Base-by-base conservation (phyloP, 768 basidiomycete genomes). In the Phanerochaete carnosa region DNA sequence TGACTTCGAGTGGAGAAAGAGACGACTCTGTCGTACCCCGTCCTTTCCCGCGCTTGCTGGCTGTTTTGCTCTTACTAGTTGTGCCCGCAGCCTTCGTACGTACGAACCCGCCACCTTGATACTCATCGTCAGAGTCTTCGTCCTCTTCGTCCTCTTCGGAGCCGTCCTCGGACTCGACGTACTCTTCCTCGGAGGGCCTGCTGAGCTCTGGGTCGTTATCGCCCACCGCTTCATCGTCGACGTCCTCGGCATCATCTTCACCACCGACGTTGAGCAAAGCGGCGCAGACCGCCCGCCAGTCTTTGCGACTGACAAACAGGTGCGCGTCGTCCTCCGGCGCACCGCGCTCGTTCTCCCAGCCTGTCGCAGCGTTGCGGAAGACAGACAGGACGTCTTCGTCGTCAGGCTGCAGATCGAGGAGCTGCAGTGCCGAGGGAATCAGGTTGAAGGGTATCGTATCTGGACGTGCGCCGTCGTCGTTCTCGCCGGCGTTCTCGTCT, bases 281-380 rank as follows among this genome's bases (percentile, higher is more conserved):
- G 11, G 87, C 85, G 69, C 92, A 94, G 3, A 94, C 88, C 13
- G 89, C 80, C 37, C 89, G 82, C 89, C 89, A 94, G 68, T 93
- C 92, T 29, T 85, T 84, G 52, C 79, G 75, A 64, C 79, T 83
- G 26, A 94, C 81, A 46, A 74, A 70, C 29, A 72, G 71, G 15
- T 70, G 74, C 32, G 65, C 68, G 6, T 60, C 57, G 5, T 67
- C 64, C 1, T 57, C 60, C 30, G 62, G 52, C 22, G 61, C 45
- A 50, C 66, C 22, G 16, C 51, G 37, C 30, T 51, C 28, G 13
- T 72, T 75, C 51, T 72, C 72, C 91, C 92, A 92, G 19, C 90
- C 92, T 1, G 82, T 76, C 0, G 89, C 87, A 2, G 92, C 92
- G 62, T 89, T 90, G 37, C 79, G 79, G 72, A 94, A 91, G 1